phyloP scores from a whole-genome alignment of 768 basidiomycete species.

The Galerina sulciceps region DNA sequence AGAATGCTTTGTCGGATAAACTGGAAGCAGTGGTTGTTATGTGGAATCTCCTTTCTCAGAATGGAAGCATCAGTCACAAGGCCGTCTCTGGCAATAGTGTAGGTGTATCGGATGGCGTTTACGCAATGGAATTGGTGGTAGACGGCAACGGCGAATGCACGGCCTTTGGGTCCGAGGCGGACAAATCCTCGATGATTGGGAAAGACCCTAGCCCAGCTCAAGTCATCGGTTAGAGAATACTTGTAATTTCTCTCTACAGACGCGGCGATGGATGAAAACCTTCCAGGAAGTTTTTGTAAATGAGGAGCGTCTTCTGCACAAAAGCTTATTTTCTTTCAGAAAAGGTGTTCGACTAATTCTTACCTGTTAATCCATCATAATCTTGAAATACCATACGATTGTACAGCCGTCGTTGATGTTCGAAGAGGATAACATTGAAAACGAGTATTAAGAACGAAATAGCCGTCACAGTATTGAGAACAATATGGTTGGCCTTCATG shows the following conservation, averaged over 20 bases:
- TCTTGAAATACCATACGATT: too few species aligned
- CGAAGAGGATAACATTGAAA: too few species aligned
- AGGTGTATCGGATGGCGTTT: slow-evolving; percentile 6
- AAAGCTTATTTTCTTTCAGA: too few species aligned
- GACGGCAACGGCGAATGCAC: background rate
- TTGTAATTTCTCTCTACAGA: background rate
- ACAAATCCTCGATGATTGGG: slow-evolving; percentile 5
- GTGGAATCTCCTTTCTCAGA: background rate
- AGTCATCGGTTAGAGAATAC: slow-evolving; percentile 4
- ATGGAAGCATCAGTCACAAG: slow-evolving; percentile 1
- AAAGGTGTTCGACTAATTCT: too few species aligned
- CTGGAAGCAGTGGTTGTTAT: slow-evolving; percentile 15
- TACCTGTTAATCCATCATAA: too few species aligned
- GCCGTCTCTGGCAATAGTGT: slow-evolving; percentile 8
- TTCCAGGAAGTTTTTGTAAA: background rate
- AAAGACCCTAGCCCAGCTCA: slow-evolving; percentile 1
- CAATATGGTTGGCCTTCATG: too few species aligned
- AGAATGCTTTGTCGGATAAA: slow-evolving; percentile 10
- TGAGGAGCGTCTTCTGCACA: slow-evolving; percentile 6
- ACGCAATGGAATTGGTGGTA: slow-evolving; percentile 13
- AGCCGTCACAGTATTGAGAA: too few species aligned
- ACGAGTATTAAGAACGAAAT: too few species aligned
- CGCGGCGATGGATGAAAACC: background rate
- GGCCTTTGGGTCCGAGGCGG: slow-evolving; percentile 8
- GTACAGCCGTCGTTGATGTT: too few species aligned